Percentiles rank a stretch among this genome's conserved stretches.
These are phyloP conservation scores for Fusarium sp. DNA, from an alignment of 2,329 filamentous ascomycete species.

Conservation along the genomic window DNA sequence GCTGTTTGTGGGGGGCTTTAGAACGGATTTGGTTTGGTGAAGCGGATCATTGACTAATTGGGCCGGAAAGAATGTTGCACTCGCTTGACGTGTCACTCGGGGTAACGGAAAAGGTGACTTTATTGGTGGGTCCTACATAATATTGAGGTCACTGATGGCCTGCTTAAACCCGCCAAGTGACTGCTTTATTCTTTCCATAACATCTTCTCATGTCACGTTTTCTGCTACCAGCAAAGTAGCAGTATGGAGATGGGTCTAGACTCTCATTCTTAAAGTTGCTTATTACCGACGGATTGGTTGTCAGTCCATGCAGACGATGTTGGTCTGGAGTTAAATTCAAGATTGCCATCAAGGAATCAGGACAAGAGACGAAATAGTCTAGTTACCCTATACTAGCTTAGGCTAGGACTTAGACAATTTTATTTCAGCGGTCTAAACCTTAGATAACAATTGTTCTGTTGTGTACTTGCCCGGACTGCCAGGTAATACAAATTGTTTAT, in stretches of 20 bases:
- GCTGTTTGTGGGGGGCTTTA: background rate
- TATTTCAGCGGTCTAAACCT: too few species aligned
- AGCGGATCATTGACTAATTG: background rate
- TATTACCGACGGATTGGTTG: background rate
- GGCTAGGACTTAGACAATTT: too few species aligned
- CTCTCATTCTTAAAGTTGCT: background rate
- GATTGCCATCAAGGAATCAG: too few species aligned
- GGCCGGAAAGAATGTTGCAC: background rate
- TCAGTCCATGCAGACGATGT: background rate
- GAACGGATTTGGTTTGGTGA: background rate
- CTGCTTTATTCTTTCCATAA: too few species aligned
- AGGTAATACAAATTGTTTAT: too few species aligned
- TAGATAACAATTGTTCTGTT: too few species aligned
- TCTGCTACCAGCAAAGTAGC: background rate
- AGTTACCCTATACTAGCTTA: too few species aligned
- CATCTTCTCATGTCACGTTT: background rate
- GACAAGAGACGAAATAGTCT: too few species aligned
- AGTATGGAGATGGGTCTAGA: background rate
- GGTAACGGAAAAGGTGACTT: background rate
- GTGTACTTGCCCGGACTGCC: too few species aligned
- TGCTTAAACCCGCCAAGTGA: too few species aligned
- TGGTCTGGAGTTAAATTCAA: too few species aligned
- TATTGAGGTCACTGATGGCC: too few species aligned
- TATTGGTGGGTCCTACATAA: rapidly evolving
- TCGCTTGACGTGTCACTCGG: background rate